phyloP scores from a whole-genome alignment of 2,329 filamentous ascomycete genomes.

The Trichoderma hamatum region DNA sequence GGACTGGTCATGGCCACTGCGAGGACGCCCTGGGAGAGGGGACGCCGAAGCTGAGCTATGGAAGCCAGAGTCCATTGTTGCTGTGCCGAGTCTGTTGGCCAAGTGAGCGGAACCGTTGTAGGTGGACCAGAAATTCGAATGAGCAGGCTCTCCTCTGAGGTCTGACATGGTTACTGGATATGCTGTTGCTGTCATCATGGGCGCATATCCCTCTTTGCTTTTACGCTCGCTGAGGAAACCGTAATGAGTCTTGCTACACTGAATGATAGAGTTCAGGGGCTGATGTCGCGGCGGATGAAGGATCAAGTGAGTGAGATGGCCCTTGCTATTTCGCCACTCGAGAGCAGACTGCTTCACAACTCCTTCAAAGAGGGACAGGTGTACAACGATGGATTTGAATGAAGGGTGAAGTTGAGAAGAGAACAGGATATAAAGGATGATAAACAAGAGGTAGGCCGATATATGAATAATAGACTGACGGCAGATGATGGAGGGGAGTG shows the following conservation, averaged over 20 bases:
- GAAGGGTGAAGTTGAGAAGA: background rate
- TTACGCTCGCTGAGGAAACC: conserved; percentile 13
- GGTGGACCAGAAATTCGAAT: conserved; percentile 61
- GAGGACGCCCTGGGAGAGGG: conserved; percentile 54
- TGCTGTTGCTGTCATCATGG: conserved; percentile 62
- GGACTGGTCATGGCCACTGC: conserved; percentile 52
- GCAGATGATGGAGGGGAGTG: conserved; percentile 54
- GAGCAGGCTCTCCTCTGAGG: conserved; percentile 61
- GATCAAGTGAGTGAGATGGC: background rate
- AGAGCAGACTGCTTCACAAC: background rate
- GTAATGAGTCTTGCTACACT: background rate
- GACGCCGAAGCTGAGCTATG: conserved; percentile 50
- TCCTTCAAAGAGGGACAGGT: background rate
- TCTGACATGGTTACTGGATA: conserved; percentile 67
- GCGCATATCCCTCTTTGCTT: conserved; percentile 49
- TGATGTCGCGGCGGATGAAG: background rate
- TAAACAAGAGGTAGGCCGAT: conserved; percentile 47
- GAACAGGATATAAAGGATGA: conserved; percentile 41
- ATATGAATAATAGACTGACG: conserved; percentile 40
- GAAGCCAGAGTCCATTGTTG: conserved; percentile 54
- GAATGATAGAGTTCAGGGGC: background rate
- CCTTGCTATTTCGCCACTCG: conserved; percentile 9
- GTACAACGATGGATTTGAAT: background rate
- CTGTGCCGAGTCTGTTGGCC: conserved; percentile 51
- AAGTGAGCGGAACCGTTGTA: conserved; percentile 60